Percentiles rank a stretch among this genome's conserved stretches.
These are phyloP conservation scores for Saccharomycopsis lassenensis DNA, from an alignment of 805 yeast species.

Conservation along the genomic window DNA sequence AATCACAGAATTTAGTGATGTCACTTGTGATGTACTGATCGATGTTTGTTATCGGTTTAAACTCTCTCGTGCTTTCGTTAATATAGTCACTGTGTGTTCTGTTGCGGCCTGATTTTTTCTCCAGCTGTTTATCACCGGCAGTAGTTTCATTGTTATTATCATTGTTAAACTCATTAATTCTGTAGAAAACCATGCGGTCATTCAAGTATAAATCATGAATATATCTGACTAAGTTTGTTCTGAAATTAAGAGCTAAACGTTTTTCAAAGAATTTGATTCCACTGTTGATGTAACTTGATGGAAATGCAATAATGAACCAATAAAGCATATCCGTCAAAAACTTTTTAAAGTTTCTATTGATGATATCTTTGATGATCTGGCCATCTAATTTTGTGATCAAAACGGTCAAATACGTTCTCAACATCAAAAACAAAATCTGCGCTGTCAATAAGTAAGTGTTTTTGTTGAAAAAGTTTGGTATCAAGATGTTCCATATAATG, in stretches of 20 bases:
- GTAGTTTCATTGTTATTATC: constrained; percentile 23
- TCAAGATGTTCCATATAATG: constrained; percentile 69
- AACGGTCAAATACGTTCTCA: constrained; percentile 80
- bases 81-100: not conserved
- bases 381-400: constrained; percentile 86
- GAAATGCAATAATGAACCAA: constrained; percentile 87
- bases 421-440: constrained; percentile 63
- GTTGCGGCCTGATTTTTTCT: too few species aligned
- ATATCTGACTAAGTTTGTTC: constrained; percentile 75
- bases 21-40: constrained; percentile 86
- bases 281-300: constrained; percentile 87
- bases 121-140: not conserved
- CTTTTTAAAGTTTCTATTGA: constrained; percentile 65
- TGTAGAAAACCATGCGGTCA: constrained; percentile 71
- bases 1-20: constrained; percentile 65
- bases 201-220: constrained; percentile 86
- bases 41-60: constrained; percentile 45
- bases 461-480: constrained; percentile 63
- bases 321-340: constrained; percentile 68
- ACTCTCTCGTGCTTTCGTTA: not conserved
- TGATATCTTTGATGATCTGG: constrained; percentile 79
- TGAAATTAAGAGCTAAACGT: constrained; percentile 68
- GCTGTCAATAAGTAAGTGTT: constrained; percentile 55
- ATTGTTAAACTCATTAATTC: constrained; percentile 50
- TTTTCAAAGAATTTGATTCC: constrained; percentile 75